These are phyloP conservation scores for Styphnolobium japonicum DNA, from an alignment of 306 rosid genomes.

Conservation along the genomic window DNA sequence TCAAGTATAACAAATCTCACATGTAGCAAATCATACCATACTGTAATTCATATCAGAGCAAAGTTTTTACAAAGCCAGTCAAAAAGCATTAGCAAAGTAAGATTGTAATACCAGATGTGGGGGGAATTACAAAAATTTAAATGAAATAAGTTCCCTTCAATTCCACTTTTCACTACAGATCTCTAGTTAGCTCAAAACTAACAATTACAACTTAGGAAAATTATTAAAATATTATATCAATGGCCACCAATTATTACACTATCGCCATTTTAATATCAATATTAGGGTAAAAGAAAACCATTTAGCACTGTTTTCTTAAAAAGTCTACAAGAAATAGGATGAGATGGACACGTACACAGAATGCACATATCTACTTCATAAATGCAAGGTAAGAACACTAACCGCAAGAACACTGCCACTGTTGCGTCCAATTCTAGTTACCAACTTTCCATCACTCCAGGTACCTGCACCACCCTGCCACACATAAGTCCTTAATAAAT, in stretches of 20 bases:
- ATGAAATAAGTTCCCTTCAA: background rate
- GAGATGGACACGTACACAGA: background rate
- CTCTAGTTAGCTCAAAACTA: background rate
- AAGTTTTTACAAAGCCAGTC: background rate
- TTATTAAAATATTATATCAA: background rate
- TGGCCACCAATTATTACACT: background rate
- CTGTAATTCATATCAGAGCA: background rate
- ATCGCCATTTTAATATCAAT: background rate
- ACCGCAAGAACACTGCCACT: conserved; percentile 90
- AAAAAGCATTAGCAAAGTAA: background rate
- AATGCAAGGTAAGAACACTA: conserved; percentile 25
- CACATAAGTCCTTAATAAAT: conserved; percentile 80
- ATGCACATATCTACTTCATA: background rate
- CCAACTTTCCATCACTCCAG: conserved; percentile 98
- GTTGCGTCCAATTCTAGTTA: conserved; percentile 93
- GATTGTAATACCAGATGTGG: background rate
- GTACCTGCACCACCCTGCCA: conserved; percentile 99
- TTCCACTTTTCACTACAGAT: background rate
- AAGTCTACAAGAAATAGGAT: background rate
- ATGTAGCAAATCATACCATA: background rate
- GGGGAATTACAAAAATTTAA: background rate
- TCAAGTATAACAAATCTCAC: background rate
- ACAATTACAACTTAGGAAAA: background rate
- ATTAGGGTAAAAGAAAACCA: conserved; percentile 2
- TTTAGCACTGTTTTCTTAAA: background rate